These are phyloP conservation scores for Logfia minima DNA, from an alignment of 129 eudicot species.

Conservation along the genomic window DNA sequence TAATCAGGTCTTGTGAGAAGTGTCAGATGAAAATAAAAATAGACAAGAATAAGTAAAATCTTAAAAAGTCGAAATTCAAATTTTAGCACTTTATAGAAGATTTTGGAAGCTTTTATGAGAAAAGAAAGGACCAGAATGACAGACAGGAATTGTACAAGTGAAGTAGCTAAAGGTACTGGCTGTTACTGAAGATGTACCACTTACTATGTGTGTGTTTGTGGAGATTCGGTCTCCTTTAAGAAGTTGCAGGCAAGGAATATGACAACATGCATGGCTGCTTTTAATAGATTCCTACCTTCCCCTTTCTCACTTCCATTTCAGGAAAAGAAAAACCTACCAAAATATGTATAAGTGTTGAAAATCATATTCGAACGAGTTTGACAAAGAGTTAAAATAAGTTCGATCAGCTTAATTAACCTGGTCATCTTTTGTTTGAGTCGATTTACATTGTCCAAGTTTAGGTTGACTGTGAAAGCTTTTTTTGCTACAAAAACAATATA, in stretches of 20 bases:
- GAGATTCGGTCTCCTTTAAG: conserved; percentile 64
- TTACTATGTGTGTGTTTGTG: conserved; percentile 6
- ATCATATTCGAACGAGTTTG: background rate
- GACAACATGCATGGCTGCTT: conserved; percentile 42
- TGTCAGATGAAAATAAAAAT: conserved; percentile 35
- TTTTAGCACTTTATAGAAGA: conserved; percentile 59
- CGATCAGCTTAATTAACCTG: background rate
- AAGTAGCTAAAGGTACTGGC: conserved; percentile 28
- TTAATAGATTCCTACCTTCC: background rate
- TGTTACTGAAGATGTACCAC: background rate
- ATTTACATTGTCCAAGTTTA: too few species aligned
- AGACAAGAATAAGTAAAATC: conserved; percentile 25
- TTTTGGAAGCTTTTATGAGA: conserved; percentile 43
- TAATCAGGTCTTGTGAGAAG: conserved; percentile 35
- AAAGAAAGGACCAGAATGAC: conserved; percentile 28
- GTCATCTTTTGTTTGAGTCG: too few species aligned
- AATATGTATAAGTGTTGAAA: background rate
- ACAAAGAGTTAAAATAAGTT: background rate
- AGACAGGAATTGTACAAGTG: conserved; percentile 29
- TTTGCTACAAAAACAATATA: too few species aligned
- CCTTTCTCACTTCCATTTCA: conserved; percentile 14
- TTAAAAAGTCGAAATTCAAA: conserved; percentile 65
- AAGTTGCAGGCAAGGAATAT: conserved; percentile 56
- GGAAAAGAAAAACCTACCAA: background rate
- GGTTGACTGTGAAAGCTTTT: too few species aligned